Evolutionary conservation across 139 green algal genomes (phyloP).

Genomic region (Protoeuglena noctilucae): DNA sequence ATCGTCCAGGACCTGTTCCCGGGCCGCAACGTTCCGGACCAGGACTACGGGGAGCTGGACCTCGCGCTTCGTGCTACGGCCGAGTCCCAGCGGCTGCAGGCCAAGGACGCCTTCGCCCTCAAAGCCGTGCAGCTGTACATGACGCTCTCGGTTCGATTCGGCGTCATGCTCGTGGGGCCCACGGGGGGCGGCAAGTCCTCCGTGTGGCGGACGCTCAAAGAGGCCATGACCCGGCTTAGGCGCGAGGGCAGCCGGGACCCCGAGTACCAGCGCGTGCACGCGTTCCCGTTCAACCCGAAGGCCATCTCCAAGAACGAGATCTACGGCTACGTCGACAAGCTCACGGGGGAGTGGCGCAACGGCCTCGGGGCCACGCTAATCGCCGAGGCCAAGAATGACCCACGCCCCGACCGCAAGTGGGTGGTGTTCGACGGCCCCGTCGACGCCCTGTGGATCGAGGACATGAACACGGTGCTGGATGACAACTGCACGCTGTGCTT

Average conservation of each 20-base stretch:
- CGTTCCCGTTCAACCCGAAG: constrained; percentile 58
- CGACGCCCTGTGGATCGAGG: constrained; percentile 70
- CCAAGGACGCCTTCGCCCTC: constrained; percentile 31
- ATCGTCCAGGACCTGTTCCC: constrained; percentile 78
- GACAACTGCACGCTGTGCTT: constrained; percentile 71
- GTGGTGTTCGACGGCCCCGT: constrained; percentile 70
- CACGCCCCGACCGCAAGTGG: constrained; percentile 49
- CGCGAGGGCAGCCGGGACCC: constrained; percentile 21
- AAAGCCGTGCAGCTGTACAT: constrained; percentile 75
- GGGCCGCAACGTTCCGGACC: constrained; percentile 36
- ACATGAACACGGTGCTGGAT: constrained; percentile 67
- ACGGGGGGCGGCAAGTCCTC: constrained; percentile 56
- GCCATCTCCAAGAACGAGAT: constrained; percentile 77
- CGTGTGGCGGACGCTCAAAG: constrained; percentile 48
- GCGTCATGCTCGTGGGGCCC: constrained; percentile 64
- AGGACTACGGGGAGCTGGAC: constrained; percentile 56
- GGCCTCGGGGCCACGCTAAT: constrained; percentile 59
- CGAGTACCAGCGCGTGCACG: constrained; percentile 9
- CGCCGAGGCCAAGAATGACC: constrained; percentile 44
- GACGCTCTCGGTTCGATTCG: constrained; percentile 72
- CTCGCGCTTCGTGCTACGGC: constrained; percentile 31
- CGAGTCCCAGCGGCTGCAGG: constrained; percentile 28
- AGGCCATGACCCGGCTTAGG: constrained; percentile 33
- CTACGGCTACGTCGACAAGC: constrained; percentile 69
- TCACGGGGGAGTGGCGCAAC: constrained; percentile 76